Evolutionary conservation across 2,329 filamentous ascomycete genomes (phyloP).

Genomic region (Leptographium flavum): DNA sequence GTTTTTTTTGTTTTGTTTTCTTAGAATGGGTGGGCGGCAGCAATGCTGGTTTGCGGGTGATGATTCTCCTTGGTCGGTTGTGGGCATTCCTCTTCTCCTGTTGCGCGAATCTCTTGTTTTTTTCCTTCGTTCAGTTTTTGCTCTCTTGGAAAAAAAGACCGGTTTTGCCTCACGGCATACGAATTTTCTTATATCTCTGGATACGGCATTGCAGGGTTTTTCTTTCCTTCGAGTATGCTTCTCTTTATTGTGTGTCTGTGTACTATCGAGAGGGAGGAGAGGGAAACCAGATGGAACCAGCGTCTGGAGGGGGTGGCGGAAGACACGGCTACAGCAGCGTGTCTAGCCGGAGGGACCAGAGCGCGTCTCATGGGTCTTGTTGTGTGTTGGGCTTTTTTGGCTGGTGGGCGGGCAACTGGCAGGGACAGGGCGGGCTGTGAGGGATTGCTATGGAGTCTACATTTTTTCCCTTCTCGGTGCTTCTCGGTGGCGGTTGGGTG

Average conservation of each 20-base stretch:
- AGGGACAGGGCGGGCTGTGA: too few species aligned
- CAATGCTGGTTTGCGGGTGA: conserved; percentile 4
- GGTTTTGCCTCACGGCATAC: conserved; percentile 12
- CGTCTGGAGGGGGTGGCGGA: background rate
- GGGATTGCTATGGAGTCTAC: too few species aligned
- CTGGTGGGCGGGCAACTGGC: too few species aligned
- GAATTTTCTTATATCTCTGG: conserved; percentile 3
- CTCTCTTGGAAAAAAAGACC: conserved; percentile 9
- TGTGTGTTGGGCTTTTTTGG: too few species aligned
- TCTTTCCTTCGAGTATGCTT: background rate
- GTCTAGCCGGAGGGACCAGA: too few species aligned
- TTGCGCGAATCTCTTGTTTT: background rate
- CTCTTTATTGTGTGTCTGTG: background rate
- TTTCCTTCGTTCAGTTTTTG: conserved; percentile 1
- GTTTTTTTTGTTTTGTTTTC: background rate
- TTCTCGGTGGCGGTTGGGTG: too few species aligned
- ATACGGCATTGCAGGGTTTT: conserved; percentile 1
- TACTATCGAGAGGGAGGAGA: background rate
- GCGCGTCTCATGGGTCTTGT: background rate
- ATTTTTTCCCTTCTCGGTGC: background rate
- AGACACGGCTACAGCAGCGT: background rate
- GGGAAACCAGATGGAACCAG: background rate
- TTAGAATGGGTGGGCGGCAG: conserved; percentile 4
- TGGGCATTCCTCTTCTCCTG: background rate
- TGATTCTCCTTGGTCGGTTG: background rate